Base-by-base conservation (phyloP, 1,139 yeast genomes). In the Scheffersomyces quercinus region DNA sequence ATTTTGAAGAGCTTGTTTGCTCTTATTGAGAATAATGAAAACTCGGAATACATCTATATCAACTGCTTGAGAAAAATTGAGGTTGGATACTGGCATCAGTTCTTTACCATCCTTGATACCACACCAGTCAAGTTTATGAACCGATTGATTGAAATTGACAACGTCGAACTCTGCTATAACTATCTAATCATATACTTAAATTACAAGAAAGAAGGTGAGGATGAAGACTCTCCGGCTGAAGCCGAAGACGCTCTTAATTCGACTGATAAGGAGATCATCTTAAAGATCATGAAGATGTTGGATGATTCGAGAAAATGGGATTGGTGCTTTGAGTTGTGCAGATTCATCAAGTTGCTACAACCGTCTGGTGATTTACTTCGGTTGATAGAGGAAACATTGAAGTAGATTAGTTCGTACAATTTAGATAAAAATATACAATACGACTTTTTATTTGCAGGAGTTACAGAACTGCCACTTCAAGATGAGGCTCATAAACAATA, bases 61-160 rank as follows among this genome's bases (percentile, higher is more conserved):
- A 71, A 71, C 42, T 74, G 77, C 50, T 61, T 74, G 42, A 52
- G 79, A 16, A 74, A 74, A 44, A 71, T 74, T 28, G 79, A 74
- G 50, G 64, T 68, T 34, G 64, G 59, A 12, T 68, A 67, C 47
- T 74, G 79, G 79, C 48, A 59, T 12, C 55, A 53, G 29, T 73
- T 73, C 49, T 74, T 74, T 44, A 52, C 54, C 10, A 57, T 62
- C 3, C 54, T 73, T 37, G 53, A 65, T 12, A 64, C 68, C 5
- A 68, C 75, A 0, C 79, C 78, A 1, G 58, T 62, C 4, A 62
- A 62, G 28, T 70, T 70, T 47, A 73, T 74, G 79, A 56, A 60
- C 35, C 56, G 67, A 30, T 54, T 74, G 14, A 64, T 74, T 28
- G 60, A 58, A 16, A 53, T 56, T 24, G 61, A 64, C 7, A 61